Evolutionary conservation across 192 early-diverging fungal species (phyloP).

Genomic region (Podila verticillata): DNA sequence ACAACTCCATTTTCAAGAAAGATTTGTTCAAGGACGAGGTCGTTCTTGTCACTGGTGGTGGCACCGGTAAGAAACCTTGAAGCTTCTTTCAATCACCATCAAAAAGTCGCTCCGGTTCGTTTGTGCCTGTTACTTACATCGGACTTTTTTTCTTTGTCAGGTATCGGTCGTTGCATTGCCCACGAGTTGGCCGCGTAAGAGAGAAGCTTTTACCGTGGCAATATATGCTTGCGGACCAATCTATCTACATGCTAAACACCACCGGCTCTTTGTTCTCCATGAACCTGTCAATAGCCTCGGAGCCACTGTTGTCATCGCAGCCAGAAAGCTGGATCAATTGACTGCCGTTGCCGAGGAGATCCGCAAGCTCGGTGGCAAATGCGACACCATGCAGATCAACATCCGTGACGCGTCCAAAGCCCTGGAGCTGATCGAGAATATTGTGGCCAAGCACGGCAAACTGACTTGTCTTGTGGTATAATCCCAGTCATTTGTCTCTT

Average conservation of each 20-base stretch:
- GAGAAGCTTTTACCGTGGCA: too few species aligned
- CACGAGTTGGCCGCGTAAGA: slow-evolving; percentile 56
- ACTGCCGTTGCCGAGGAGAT: slow-evolving; percentile 48
- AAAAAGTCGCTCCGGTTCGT: neutral
- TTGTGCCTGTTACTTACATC: neutral
- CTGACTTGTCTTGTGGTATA: slow-evolving; percentile 41
- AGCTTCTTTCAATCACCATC: neutral
- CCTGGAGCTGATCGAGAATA: slow-evolving; percentile 33
- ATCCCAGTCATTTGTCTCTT: neutral
- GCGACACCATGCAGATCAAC: slow-evolving; percentile 49
- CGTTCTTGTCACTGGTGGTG: slow-evolving; percentile 61
- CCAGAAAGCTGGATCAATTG: slow-evolving; percentile 51
- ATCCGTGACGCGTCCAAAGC: slow-evolving; percentile 44
- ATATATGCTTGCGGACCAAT: too few species aligned
- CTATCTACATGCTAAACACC: too few species aligned
- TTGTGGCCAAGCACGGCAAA: slow-evolving; percentile 50
- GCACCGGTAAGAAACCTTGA: slow-evolving; percentile 45
- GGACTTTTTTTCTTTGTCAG: neutral
- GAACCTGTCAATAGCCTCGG: slow-evolving; percentile 38
- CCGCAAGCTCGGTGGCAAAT: slow-evolving; percentile 42
- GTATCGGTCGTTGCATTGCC: slow-evolving; percentile 55
- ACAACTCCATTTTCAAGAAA: slow-evolving; percentile 51
- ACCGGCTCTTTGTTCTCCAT: neutral
- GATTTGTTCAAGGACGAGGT: slow-evolving; percentile 55
- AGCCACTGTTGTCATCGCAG: slow-evolving; percentile 60